Conservation (phyloP, 2,329 filamentous ascomycete species). For the Lojkania enalia region DNA sequence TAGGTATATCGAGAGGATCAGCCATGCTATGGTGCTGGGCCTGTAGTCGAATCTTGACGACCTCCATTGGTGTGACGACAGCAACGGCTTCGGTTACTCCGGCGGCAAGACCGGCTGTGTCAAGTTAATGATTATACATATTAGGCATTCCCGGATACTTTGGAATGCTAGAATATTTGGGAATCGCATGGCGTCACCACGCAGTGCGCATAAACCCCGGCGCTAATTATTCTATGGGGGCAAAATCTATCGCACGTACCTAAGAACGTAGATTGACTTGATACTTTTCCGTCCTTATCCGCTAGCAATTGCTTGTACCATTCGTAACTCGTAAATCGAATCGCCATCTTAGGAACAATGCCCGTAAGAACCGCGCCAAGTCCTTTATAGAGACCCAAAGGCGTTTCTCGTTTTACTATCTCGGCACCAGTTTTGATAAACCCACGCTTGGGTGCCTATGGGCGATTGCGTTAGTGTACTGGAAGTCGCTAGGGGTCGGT, state of each 20-base stretch:
- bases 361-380: slow-evolving; percentile 95
- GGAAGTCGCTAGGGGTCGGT: background rate
- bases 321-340: slow-evolving; percentile 97
- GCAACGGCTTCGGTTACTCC: slow-evolving; percentile 96
- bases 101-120: slow-evolving; percentile 78
- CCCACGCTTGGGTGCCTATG: slow-evolving; percentile 72
- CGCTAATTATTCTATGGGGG: too few relatives aligned
- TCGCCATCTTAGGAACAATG: slow-evolving; percentile 99
- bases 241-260: slow-evolving; percentile 51
- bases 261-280: slow-evolving; percentile 71
- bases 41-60: slow-evolving; percentile 97
- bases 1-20: slow-evolving; percentile 91
- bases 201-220: too few relatives aligned
- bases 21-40: slow-evolving; percentile 98
- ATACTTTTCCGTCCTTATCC: slow-evolving; percentile 67
- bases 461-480: slow-evolving; percentile 3
- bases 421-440: slow-evolving; percentile 85
- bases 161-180: too few relatives aligned
- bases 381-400: slow-evolving; percentile 93
- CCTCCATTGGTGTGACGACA: slow-evolving; percentile 98
- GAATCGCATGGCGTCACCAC: too few relatives aligned
- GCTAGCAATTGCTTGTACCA: slow-evolving; percentile 86
- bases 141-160: too few relatives aligned
- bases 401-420: slow-evolving; percentile 88
- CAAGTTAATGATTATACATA: slow-evolving; percentile 22